Percentiles rank a stretch among this genome's conserved stretches.
phyloP scores from a whole-genome alignment of 805 yeast species.

The Myxozyma vanderwaltii region DNA sequence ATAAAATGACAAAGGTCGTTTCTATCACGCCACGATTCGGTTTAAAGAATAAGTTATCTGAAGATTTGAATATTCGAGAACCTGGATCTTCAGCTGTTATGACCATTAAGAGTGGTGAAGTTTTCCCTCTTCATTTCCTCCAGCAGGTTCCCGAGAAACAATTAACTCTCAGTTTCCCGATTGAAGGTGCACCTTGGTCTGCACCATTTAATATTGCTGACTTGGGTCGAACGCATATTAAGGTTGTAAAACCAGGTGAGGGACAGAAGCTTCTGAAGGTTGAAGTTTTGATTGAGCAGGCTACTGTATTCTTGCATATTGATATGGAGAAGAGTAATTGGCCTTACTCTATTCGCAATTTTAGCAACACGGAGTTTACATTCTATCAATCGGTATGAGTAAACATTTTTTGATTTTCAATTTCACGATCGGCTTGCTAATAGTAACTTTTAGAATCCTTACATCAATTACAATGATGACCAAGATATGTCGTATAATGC shows the following conservation, averaged over 20 bases:
- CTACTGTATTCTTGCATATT: slow-evolving; percentile 76
- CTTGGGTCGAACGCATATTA: slow-evolving; percentile 77
- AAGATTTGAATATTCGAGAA: slow-evolving; percentile 62
- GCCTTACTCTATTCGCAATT: slow-evolving; percentile 93
- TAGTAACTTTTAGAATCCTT: slow-evolving; percentile 22
- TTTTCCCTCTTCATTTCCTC: slow-evolving; percentile 53
- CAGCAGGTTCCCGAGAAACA: slow-evolving; percentile 59
- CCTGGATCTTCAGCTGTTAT: slow-evolving; percentile 59
- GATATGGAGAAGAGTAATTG: slow-evolving; percentile 74
- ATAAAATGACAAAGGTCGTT: slow-evolving; percentile 72
- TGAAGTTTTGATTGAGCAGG: slow-evolving; percentile 74
- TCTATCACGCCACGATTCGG: slow-evolving; percentile 82
- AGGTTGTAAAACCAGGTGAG: slow-evolving; percentile 61
- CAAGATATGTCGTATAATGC: slow-evolving; percentile 55
- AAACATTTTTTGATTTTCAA: neutral
- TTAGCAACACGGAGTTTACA: slow-evolving; percentile 81
- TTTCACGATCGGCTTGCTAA: neutral
- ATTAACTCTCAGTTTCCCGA: slow-evolving; percentile 59
- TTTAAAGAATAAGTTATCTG: slow-evolving; percentile 61
- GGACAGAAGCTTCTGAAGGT: slow-evolving; percentile 68
- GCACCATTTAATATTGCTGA: slow-evolving; percentile 84
- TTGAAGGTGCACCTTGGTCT: slow-evolving; percentile 50
- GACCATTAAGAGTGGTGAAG: slow-evolving; percentile 35
- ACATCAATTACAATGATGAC: slow-evolving; percentile 49
- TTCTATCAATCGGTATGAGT: slow-evolving; percentile 68